Evolutionary conservation across 2,329 filamentous ascomycete species (phyloP).

Genomic region (Colletotrichum sublineola): DNA sequence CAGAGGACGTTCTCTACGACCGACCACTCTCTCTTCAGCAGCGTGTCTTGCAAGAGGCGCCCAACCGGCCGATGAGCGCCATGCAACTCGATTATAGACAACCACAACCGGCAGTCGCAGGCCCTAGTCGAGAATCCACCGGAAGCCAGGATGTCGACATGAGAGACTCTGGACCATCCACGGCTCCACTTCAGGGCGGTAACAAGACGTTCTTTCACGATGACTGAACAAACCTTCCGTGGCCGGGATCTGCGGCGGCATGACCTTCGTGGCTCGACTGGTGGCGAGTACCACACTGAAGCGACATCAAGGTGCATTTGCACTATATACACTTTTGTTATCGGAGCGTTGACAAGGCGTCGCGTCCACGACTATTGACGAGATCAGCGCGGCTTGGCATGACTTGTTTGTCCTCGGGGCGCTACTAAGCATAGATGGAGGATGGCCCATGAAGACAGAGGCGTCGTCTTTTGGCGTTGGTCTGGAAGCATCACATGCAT

Average conservation of each 20-base stretch:
- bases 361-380: not conserved
- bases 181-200: constrained; percentile 63
- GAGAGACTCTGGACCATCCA: constrained; percentile 68
- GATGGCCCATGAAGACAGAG: constrained; percentile 8
- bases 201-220: constrained; percentile 66
- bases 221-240: constrained; percentile 47
- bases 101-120: constrained; percentile 48
- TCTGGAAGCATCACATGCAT: constrained; percentile 41
- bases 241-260: not conserved
- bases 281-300: constrained; percentile 1
- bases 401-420: not conserved
- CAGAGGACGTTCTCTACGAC: constrained; percentile 74
- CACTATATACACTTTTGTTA: constrained; percentile 2
- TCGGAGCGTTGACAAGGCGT: constrained; percentile 3
- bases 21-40: constrained; percentile 64
- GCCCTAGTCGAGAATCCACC: constrained; percentile 51
- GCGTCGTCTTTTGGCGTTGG: constrained; percentile 38
- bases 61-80: constrained; percentile 65
- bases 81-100: constrained; percentile 61
- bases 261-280: not conserved
- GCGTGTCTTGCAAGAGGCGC: constrained; percentile 58
- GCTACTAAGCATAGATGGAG: constrained; percentile 24
- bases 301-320: constrained; percentile 3
- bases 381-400: constrained; percentile 3
- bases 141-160: constrained; percentile 66